Evolutionary conservation across 352 stramenopile species (phyloP).

Genomic region (Phytophthora citrophthora): DNA sequence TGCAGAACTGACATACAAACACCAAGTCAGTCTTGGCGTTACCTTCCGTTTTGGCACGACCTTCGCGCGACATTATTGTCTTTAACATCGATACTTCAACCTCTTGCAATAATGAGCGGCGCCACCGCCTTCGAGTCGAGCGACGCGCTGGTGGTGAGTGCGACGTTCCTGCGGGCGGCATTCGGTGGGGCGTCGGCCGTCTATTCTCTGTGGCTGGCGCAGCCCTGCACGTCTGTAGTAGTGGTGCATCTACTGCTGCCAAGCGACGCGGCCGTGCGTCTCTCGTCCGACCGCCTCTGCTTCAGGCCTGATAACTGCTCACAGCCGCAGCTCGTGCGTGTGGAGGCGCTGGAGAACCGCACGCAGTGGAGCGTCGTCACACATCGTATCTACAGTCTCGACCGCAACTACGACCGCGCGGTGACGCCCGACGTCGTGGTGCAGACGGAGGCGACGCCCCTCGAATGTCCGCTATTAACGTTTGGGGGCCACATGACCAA

Average conservation of each 20-base stretch:
- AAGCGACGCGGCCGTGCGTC: conserved; percentile 50
- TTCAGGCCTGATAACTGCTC: conserved; percentile 68
- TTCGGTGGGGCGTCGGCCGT: conserved; percentile 65
- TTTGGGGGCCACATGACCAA: conserved; percentile 55
- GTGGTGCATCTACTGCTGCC: conserved; percentile 73
- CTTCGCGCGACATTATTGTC: conserved; percentile 10
- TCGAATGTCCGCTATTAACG: conserved; percentile 46
- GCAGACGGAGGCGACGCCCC: conserved; percentile 44
- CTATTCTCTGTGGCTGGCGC: conserved; percentile 66
- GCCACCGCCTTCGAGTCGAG: conserved; percentile 12
- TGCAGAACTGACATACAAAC: conserved; percentile 13
- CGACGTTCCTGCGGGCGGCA: conserved; percentile 54
- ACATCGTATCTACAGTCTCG: conserved; percentile 71
- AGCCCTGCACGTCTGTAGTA: conserved; percentile 67
- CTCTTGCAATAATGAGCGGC: neutral
- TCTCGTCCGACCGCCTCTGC: conserved; percentile 75
- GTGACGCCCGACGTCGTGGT: conserved; percentile 56
- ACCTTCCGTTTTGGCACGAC: neutral
- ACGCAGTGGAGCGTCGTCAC: conserved; percentile 56
- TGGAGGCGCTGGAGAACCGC: conserved; percentile 59
- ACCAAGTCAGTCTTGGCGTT: conserved; percentile 2
- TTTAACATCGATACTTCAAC: conserved; percentile 16
- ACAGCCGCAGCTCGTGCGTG: conserved; percentile 68
- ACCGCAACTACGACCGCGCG: conserved; percentile 67
- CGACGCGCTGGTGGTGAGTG: conserved; percentile 48